These are phyloP conservation scores for Mycena rebaudengoi DNA, from an alignment of 768 basidiomycete species.

Conservation along the genomic window DNA sequence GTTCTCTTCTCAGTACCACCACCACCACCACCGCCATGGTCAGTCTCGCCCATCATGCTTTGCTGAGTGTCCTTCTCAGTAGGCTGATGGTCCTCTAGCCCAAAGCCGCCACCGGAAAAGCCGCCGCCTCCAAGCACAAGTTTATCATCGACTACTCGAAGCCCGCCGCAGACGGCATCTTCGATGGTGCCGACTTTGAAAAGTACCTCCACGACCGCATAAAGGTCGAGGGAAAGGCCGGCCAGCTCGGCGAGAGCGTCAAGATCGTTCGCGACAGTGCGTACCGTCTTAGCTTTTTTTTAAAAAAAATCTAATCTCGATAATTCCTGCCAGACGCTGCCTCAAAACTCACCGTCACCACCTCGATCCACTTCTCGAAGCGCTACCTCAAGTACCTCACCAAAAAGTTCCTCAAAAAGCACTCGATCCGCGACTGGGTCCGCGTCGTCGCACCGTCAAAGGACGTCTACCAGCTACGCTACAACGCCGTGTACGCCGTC, in stretches of 20 bases:
- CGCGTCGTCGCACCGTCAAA: slow-evolving; percentile 95
- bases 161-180: slow-evolving; percentile 54
- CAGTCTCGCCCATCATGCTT: slow-evolving; percentile 19
- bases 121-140: slow-evolving; percentile 31
- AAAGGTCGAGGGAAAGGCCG: slow-evolving; percentile 92
- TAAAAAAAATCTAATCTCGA: neutral
- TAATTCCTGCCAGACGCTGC: slow-evolving; percentile 50
- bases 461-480: slow-evolving; percentile 92
- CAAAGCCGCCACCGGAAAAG: slow-evolving; percentile 30
- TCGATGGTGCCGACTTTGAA: slow-evolving; percentile 69
- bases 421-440: slow-evolving; percentile 94
- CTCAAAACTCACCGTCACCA: slow-evolving; percentile 85
- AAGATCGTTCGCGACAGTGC: slow-evolving; percentile 88
- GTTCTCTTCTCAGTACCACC: neutral
- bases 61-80: slow-evolving; percentile 29
- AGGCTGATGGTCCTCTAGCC: slow-evolving; percentile 27
- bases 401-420: slow-evolving; percentile 99
- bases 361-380: slow-evolving; percentile 93
- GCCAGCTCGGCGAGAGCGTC: slow-evolving; percentile 90
- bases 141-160: slow-evolving; percentile 30
- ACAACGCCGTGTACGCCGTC: slow-evolving; percentile 82
- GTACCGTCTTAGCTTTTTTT: slow-evolving; percentile 33
- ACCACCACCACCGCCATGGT: slow-evolving; percentile 21
- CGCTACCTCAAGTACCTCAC: slow-evolving; percentile 98
- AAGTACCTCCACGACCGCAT: slow-evolving; percentile 95